Evolutionary conservation across 1,284 basidiomycete genomes (phyloP).

Genomic region (Tremellales sp.): DNA sequence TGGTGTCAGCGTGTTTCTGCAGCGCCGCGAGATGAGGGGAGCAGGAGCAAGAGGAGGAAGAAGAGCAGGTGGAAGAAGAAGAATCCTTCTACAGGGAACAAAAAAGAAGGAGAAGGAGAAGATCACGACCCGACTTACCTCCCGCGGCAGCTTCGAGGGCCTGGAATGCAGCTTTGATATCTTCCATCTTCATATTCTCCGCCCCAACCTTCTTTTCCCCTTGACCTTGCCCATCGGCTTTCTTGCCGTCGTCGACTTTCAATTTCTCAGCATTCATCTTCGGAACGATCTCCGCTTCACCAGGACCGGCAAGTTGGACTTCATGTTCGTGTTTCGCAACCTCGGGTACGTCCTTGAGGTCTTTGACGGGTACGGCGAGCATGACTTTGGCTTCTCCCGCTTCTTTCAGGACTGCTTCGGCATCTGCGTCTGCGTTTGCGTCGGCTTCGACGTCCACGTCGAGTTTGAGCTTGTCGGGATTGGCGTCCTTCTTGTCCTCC

Average conservation of each 20-base stretch:
- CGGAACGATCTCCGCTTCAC: not conserved
- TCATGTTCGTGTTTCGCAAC: conserved; percentile 2
- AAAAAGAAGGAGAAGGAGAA: not conserved
- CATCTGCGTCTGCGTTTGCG: not conserved
- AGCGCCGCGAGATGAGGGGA: not conserved
- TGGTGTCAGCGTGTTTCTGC: not conserved
- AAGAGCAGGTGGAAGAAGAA: not conserved
- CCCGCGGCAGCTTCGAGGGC: conserved; percentile 1
- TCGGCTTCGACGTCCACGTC: not conserved
- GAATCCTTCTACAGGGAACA: not conserved
- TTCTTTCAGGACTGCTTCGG: not conserved
- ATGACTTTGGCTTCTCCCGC: not conserved
- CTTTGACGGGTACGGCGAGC: not conserved
- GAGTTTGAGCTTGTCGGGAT: not conserved
- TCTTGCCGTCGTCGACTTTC: not conserved
- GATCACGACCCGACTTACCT: not conserved
- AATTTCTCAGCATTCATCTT: conserved; percentile 1
- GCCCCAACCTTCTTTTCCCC: not conserved
- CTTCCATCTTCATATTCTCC: conserved; percentile 7
- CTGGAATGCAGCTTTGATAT: conserved; percentile 5
- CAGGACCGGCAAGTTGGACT: not conserved
- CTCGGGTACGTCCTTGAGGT: not conserved
- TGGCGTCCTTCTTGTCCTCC: not conserved
- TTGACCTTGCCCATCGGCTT: not conserved
- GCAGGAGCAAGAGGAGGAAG: not conserved